phyloP scores from a whole-genome alignment of 2,329 filamentous ascomycete genomes.

The Diplodia sapinea region DNA sequence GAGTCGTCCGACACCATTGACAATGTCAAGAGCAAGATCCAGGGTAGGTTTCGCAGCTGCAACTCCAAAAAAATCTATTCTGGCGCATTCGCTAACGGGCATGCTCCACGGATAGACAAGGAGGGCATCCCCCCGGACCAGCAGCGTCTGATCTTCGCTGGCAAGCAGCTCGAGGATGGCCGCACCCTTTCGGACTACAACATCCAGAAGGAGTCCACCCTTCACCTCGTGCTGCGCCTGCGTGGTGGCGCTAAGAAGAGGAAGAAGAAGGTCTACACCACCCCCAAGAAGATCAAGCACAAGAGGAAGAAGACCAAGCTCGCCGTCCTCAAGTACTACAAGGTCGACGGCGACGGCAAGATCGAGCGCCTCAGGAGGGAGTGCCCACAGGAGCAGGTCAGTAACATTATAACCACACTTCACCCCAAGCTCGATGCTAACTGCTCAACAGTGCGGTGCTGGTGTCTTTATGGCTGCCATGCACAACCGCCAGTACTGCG shows the following conservation, averaged over 20 bases:
- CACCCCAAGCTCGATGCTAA: background rate
- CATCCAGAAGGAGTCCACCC: constrained; percentile 99
- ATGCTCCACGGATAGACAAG: constrained; percentile 76
- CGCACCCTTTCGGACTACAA: constrained; percentile 99
- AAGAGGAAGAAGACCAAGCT: constrained; percentile 99
- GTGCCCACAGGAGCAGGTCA: constrained; percentile 80
- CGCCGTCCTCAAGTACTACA: constrained; percentile 99
- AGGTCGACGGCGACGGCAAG: constrained; percentile 99
- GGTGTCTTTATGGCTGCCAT: constrained; percentile 99
- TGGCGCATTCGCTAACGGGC: constrained; percentile 38
- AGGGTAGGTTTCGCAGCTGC: constrained; percentile 56
- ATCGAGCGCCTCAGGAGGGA: constrained; percentile 98
- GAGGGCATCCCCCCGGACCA: constrained; percentile 99
- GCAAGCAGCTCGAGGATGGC: constrained; percentile 99
- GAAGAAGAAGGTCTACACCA: constrained; percentile 99
- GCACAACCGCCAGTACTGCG: constrained; percentile 99
- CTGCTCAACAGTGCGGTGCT: constrained; percentile 78
- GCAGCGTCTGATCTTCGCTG: constrained; percentile 99
- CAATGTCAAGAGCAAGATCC: constrained; percentile 99
- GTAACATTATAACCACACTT: constrained; percentile 62
- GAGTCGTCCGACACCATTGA: constrained; percentile 99
- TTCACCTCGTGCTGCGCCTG: constrained; percentile 96
- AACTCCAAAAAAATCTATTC: background rate
- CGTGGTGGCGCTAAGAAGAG: constrained; percentile 98
- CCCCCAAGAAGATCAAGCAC: constrained; percentile 99